A percentile compares a stretch with the other conserved stretches of the same genome.
These are phyloP conservation scores for Penicillium ochrochloron DNA, from an alignment of 495 filamentous ascomycete species.

Conservation along the genomic window DNA sequence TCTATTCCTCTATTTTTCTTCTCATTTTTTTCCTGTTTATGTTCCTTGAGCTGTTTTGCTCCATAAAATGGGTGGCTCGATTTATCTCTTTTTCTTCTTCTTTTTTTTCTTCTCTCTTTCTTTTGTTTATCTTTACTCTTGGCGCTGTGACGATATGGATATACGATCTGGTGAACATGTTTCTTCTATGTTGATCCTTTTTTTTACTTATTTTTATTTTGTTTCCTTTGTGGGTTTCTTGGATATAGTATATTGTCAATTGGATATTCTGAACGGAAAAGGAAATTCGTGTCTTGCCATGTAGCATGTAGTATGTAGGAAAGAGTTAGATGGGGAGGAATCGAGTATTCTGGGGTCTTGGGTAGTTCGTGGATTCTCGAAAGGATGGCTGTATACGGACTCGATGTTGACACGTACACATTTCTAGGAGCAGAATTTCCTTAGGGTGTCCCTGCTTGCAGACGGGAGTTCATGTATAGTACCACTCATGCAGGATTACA, in stretches of 20 bases:
- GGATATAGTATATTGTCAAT: not conserved
- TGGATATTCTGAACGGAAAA: not conserved
- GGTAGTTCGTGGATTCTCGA: too few species aligned
- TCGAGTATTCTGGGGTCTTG: too few species aligned
- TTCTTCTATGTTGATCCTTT: conserved; percentile 6
- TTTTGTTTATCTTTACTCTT: conserved; percentile 23
- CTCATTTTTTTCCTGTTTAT: not conserved
- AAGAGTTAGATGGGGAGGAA: too few species aligned
- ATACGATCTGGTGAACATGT: conserved; percentile 23
- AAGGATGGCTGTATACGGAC: too few species aligned
- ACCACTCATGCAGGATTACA: too few species aligned
- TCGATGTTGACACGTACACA: not conserved
- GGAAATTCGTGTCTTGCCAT: not conserved
- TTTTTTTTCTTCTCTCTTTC: conserved; percentile 9
- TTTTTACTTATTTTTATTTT: conserved; percentile 9
- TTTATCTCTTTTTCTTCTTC: too few species aligned
- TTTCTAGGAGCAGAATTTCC: not conserved
- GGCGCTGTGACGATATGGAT: conserved; percentile 29
- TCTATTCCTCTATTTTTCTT: conserved; percentile 12
- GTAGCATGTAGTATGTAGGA: not conserved
- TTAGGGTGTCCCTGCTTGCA: too few species aligned
- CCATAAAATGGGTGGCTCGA: conserved; percentile 21
- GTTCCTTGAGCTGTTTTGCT: conserved; percentile 5
- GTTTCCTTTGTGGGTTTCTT: conserved; percentile 26
- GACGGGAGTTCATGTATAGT: not conserved